Percentiles rank a stretch among this genome's conserved stretches.
Conservation (phyloP, 495 filamentous ascomycete species). For the Penicillium paradoxum region DNA sequence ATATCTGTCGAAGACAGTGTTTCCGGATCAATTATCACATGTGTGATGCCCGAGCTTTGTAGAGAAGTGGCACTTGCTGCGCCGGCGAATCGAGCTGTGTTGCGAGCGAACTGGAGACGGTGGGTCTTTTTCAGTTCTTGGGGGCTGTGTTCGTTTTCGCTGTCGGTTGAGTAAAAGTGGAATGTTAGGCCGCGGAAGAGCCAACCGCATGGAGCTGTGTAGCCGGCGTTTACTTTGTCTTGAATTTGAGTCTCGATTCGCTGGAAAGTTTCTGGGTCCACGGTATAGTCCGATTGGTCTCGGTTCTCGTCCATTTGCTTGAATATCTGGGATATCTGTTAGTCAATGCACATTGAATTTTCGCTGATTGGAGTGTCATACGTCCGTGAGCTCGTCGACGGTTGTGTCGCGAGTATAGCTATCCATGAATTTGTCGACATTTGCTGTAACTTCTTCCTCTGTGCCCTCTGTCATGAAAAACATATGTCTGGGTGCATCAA, state of each 20-base stretch:
- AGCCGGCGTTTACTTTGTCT: conserved; percentile 36
- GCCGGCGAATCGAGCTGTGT: conserved; percentile 59
- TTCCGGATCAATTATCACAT: conserved; percentile 31
- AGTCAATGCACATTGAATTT: background rate
- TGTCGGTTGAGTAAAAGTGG: conserved; percentile 38
- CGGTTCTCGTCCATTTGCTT: conserved; percentile 38
- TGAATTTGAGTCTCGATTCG: conserved; percentile 56
- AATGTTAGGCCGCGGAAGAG: conserved; percentile 62
- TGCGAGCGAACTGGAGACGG: conserved; percentile 29
- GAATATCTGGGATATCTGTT: conserved; percentile 31
- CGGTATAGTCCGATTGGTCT: conserved; percentile 19
- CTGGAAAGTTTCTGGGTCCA: conserved; percentile 34
- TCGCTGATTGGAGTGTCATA: conserved; percentile 21
- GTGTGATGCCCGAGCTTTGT: conserved; percentile 23
- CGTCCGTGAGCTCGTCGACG: conserved; percentile 56
- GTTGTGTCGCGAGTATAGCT: conserved; percentile 73
- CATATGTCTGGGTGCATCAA: conserved; percentile 42
- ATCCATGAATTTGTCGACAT: conserved; percentile 73
- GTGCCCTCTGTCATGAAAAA: conserved; percentile 48
- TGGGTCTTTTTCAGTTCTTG: conserved; percentile 1
- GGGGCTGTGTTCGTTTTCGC: background rate
- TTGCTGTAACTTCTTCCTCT: conserved; percentile 41
- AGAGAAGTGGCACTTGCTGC: conserved; percentile 36
- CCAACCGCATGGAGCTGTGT: conserved; percentile 48
- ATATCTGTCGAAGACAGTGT: conserved; percentile 16